Conservation (phyloP, 2,329 filamentous ascomycete genomes). For the Pseudophaeomoniella oleicola region DNA sequence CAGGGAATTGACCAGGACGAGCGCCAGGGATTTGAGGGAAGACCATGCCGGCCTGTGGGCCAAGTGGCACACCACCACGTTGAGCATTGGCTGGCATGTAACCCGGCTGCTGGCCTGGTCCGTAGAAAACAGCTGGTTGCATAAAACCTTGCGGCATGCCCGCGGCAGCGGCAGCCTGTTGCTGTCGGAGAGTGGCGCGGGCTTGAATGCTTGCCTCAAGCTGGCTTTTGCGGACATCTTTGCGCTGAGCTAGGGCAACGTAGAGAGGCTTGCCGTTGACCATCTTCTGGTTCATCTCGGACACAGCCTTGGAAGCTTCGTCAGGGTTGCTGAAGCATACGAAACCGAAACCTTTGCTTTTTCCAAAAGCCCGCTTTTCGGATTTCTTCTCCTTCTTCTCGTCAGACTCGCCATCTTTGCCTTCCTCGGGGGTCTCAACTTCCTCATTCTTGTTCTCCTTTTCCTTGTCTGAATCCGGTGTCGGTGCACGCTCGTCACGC, state of each 20-base stretch:
- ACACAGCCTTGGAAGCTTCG: slow-evolving; percentile 96
- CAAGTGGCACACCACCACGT: slow-evolving; percentile 49
- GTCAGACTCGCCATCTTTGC: slow-evolving; percentile 24
- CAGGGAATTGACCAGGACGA: slow-evolving; percentile 74
- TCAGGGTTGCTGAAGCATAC: slow-evolving; percentile 99
- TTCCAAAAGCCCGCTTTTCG: slow-evolving; percentile 55
- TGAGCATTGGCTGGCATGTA: slow-evolving; percentile 38
- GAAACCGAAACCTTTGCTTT: slow-evolving; percentile 99
- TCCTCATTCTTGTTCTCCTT: slow-evolving; percentile 40
- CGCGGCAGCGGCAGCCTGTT: slow-evolving; percentile 83
- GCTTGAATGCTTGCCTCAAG: slow-evolving; percentile 98
- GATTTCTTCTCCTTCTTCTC: slow-evolving; percentile 40
- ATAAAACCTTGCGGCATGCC: slow-evolving; percentile 76
- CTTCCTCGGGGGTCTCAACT: slow-evolving; percentile 32
- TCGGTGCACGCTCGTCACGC: slow-evolving; percentile 52
- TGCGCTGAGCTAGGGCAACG: slow-evolving; percentile 94
- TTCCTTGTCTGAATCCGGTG: slow-evolving; percentile 26
- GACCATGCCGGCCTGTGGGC: slow-evolving; percentile 36
- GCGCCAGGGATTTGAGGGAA: slow-evolving; percentile 62
- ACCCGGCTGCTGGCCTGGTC: slow-evolving; percentile 47
- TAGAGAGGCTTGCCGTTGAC: slow-evolving; percentile 92
- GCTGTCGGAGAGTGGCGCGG: slow-evolving; percentile 95
- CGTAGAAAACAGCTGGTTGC: slow-evolving; percentile 85
- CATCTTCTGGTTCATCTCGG: slow-evolving; percentile 99
- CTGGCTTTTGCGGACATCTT: slow-evolving; percentile 98